phyloP scores from a whole-genome alignment of 2,329 filamentous ascomycete genomes.

The Decorospora gaudefroyi region DNA sequence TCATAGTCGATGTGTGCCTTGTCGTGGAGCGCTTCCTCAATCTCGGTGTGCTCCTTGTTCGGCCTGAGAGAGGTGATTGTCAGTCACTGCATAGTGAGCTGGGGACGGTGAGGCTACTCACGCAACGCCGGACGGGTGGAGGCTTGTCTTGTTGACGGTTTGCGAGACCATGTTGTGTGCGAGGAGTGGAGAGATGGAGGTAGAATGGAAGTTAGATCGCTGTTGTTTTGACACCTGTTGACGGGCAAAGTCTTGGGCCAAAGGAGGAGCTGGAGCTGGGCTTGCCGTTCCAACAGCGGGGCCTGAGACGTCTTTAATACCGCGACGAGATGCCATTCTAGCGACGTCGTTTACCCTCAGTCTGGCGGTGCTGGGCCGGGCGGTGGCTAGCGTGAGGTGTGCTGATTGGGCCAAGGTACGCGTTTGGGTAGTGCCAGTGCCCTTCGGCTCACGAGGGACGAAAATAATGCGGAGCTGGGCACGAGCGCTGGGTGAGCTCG shows the following conservation, averaged over 20 bases:
- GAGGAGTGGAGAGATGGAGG: slow-evolving; percentile 53
- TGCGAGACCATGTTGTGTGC: slow-evolving; percentile 51
- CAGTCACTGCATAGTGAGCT: slow-evolving; percentile 17
- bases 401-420: slow-evolving; percentile 33
- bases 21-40: slow-evolving; percentile 97
- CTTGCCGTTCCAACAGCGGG: slow-evolving; percentile 47
- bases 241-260: slow-evolving; percentile 61
- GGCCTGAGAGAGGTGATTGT: slow-evolving; percentile 61
- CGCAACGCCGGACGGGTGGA: slow-evolving; percentile 89
- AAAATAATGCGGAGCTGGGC: slow-evolving; percentile 37
- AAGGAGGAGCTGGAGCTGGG: slow-evolving; percentile 54
- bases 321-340: slow-evolving; percentile 34
- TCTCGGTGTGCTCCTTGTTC: slow-evolving; percentile 86
- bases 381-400: slow-evolving; percentile 22
- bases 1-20: slow-evolving; percentile 99
- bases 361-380: slow-evolving; percentile 30
- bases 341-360: slow-evolving; percentile 33
- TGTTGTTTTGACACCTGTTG: slow-evolving; percentile 63
- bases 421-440: slow-evolving; percentile 22
- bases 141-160: slow-evolving; percentile 84
- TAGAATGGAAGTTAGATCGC: slow-evolving; percentile 63
- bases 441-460: slow-evolving; percentile 32
- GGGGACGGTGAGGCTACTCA: slow-evolving; percentile 57
- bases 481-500: slow-evolving; percentile 26
- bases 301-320: slow-evolving; percentile 46